Conservation (phyloP, 352 stramenopile genomes). For the Phytopythium vexans region DNA sequence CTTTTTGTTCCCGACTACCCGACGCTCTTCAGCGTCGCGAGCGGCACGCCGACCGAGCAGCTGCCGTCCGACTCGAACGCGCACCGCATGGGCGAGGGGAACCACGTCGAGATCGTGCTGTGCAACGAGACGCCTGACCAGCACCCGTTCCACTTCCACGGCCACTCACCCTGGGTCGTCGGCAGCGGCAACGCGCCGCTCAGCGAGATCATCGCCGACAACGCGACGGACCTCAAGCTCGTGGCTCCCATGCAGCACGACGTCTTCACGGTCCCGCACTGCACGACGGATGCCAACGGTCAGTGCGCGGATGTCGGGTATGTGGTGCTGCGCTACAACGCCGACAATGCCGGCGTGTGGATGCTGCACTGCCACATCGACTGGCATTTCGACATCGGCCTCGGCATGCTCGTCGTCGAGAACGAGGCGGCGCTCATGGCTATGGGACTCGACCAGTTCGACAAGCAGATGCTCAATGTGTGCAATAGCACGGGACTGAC, state of each 20-base stretch:
- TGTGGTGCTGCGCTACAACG: conserved; percentile 26
- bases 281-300: conserved; percentile 15
- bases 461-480: conserved; percentile 29
- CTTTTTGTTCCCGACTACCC: conserved; percentile 20
- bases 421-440: conserved; percentile 25
- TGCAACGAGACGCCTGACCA: conserved; percentile 35
- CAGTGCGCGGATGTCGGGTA: conserved; percentile 22
- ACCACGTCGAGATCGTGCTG: conserved; percentile 38
- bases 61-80: conserved; percentile 29
- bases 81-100: conserved; percentile 16
- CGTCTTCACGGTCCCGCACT: conserved; percentile 36
- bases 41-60: conserved; percentile 19
- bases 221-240: conserved; percentile 22
- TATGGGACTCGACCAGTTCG: conserved; percentile 25
- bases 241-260: conserved; percentile 28
- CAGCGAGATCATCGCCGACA: conserved; percentile 14
- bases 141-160: conserved; percentile 48
- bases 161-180: conserved; percentile 31
- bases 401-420: conserved; percentile 44
- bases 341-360: conserved; percentile 32
- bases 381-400: conserved; percentile 27
- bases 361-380: conserved; percentile 41
- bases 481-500: not conserved
- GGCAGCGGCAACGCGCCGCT: conserved; percentile 21
- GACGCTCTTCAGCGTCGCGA: conserved; percentile 31